phyloP scores from a whole-genome alignment of 805 yeast genomes.

The Wickerhamiella kurtzmanii region DNA sequence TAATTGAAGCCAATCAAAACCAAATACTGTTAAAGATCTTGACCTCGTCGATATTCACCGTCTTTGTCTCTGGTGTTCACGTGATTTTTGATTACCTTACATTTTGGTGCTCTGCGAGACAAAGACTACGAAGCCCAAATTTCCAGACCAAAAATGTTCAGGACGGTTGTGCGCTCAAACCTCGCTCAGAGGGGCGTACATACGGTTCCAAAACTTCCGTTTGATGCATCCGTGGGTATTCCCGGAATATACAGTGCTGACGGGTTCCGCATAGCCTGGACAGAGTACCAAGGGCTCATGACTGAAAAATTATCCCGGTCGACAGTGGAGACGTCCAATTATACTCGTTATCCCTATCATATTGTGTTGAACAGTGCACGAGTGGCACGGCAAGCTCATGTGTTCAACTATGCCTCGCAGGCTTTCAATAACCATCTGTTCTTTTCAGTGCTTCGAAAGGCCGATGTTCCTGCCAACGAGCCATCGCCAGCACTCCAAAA shows the following conservation, averaged over 20 bases:
- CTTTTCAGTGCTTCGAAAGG: constrained; percentile 29
- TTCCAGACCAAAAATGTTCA: background rate
- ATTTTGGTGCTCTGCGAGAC: background rate
- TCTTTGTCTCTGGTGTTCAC: too few species aligned
- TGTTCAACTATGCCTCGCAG: constrained; percentile 83
- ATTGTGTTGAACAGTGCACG: constrained; percentile 49
- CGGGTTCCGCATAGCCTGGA: constrained; percentile 70
- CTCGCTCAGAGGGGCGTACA: constrained; percentile 31
- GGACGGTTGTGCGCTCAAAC: background rate
- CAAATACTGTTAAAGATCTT: too few species aligned
- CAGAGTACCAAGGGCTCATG: constrained; percentile 53
- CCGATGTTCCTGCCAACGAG: constrained; percentile 30
- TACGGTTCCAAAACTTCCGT: constrained; percentile 44
- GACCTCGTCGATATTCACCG: too few species aligned
- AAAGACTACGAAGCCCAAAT: background rate
- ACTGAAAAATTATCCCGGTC: constrained; percentile 41
- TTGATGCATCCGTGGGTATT: constrained; percentile 37
- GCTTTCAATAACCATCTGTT: constrained; percentile 86
- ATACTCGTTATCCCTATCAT: constrained; percentile 61
- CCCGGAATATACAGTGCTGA: constrained; percentile 48
- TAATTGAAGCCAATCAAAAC: too few species aligned
- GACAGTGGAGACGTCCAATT: constrained; percentile 70
- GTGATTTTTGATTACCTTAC: background rate
- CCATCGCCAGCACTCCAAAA: constrained; percentile 17
- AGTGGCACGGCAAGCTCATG: constrained; percentile 48